These are phyloP conservation scores for Pleomassaria siparia DNA, from an alignment of 2,329 filamentous ascomycete species.

Conservation along the genomic window DNA sequence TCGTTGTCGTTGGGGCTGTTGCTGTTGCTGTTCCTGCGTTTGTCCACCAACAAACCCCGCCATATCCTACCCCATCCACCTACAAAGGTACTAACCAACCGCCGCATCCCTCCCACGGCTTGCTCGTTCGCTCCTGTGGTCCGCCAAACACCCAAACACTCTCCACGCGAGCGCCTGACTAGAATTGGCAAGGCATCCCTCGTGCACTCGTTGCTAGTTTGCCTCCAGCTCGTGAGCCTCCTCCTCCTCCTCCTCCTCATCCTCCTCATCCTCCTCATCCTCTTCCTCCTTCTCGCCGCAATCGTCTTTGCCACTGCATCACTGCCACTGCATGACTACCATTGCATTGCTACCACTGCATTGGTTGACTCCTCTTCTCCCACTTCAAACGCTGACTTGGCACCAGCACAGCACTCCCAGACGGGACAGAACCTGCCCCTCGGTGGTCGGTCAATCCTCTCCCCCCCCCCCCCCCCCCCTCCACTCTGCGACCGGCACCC, in stretches of 20 bases:
- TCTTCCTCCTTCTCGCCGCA: background rate
- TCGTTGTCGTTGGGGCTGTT: too few relatives aligned
- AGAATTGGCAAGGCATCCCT: background rate
- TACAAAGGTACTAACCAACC: constrained; percentile 12
- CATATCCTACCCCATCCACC: background rate
- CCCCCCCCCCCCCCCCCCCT: background rate
- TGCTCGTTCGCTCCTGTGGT: background rate
- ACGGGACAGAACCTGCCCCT: constrained; percentile 1
- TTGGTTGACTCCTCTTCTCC: background rate
- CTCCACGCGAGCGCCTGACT: background rate
- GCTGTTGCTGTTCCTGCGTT: constrained; percentile 7
- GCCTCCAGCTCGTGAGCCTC: background rate
- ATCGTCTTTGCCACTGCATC: too few relatives aligned
- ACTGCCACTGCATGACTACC: too few relatives aligned
- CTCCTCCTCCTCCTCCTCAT: background rate
- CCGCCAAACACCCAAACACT: background rate
- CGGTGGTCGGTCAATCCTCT: background rate
- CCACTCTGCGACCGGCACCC: background rate
- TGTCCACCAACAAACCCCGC: background rate
- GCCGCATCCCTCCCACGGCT: constrained; percentile 18
- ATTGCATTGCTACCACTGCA: too few relatives aligned
- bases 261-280: background rate
- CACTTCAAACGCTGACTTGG: constrained; percentile 4
- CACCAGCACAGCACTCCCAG: background rate
- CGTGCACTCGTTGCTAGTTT: constrained; percentile 8